phyloP scores from a whole-genome alignment of 257 asterid genomes.

The Rhazya stricta region DNA sequence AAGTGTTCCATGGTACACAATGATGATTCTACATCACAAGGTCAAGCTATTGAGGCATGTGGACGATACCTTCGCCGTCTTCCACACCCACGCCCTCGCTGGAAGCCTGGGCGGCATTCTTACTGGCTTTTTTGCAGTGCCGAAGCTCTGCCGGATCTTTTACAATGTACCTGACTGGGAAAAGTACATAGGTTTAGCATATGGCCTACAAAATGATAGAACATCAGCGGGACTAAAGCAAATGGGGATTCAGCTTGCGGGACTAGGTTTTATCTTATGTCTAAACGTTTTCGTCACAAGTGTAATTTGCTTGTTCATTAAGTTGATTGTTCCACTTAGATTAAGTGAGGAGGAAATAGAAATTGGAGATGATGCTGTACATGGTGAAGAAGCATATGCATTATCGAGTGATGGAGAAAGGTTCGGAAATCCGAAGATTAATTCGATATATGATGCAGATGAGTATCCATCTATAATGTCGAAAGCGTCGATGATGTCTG shows the following conservation, averaged over 20 bases:
- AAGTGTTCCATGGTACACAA: slow-evolving; percentile 39
- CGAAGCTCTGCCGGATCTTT: slow-evolving; percentile 38
- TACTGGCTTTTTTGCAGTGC: slow-evolving; percentile 41
- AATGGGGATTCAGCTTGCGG: slow-evolving; percentile 38
- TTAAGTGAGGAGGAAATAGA: slow-evolving; percentile 31
- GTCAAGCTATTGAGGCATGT: slow-evolving; percentile 25
- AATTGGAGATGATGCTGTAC: slow-evolving; percentile 37
- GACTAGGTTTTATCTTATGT: slow-evolving; percentile 32
- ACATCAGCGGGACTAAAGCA: slow-evolving; percentile 35
- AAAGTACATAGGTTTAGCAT: slow-evolving; percentile 43
- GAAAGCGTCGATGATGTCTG: slow-evolving; percentile 10
- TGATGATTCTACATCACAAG: slow-evolving; percentile 30
- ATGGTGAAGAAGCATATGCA: slow-evolving; percentile 45
- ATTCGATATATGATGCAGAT: slow-evolving; percentile 40
- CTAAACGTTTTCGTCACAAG: slow-evolving; percentile 37
- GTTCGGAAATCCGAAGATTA: slow-evolving; percentile 30
- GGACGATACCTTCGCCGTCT: slow-evolving; percentile 46
- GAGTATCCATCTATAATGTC: slow-evolving; percentile 40
- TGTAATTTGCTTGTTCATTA: slow-evolving; percentile 36
- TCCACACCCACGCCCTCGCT: slow-evolving; percentile 54
- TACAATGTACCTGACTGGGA: slow-evolving; percentile 37
- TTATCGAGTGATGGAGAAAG: slow-evolving; percentile 24
- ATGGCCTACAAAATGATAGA: slow-evolving; percentile 34
- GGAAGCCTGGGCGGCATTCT: slow-evolving; percentile 43
- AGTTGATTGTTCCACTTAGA: slow-evolving; percentile 39